phyloP scores from a whole-genome alignment of 306 rosid genomes.

The Glycine latifolia region DNA sequence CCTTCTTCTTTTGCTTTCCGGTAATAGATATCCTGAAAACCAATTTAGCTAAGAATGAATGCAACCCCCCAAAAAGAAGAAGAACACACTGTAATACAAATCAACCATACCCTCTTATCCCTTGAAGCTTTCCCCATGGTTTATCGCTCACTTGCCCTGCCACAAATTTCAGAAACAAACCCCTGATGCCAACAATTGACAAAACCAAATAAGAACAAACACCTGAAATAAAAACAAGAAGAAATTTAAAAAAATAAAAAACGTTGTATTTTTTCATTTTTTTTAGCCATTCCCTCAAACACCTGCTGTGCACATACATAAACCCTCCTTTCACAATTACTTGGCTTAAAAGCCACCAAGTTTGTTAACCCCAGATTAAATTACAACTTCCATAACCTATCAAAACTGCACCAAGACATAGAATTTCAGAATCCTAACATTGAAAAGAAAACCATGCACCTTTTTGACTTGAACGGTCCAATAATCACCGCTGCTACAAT shows the following conservation, averaged over 20 bases:
- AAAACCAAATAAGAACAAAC: conserved; percentile 16
- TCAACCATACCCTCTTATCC: conserved; percentile 77
- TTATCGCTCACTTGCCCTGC: conserved; percentile 1
- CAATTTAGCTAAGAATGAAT: conserved; percentile 30
- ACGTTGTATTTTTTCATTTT: no score
- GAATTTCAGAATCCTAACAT: neutral
- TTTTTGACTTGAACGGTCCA: conserved; percentile 14
- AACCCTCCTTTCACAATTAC: neutral
- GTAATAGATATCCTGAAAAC: conserved; percentile 86
- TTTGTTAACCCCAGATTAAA: neutral
- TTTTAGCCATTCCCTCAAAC: conserved; percentile 33
- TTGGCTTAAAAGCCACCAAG: neutral
- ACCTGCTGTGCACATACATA: conserved; percentile 1
- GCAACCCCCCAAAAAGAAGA: neutral
- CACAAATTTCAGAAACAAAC: conserved; percentile 18
- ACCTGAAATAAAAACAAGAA: neutral
- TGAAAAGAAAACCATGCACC: conserved; percentile 25
- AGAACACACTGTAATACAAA: conserved; percentile 5
- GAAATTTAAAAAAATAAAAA: neutral
- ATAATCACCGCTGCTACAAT: neutral
- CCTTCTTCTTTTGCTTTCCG: conserved; percentile 99
- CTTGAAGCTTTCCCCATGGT: conserved; percentile 97
- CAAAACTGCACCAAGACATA: neutral
- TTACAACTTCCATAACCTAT: neutral
- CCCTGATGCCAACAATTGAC: neutral